A percentile compares a stretch with the other conserved stretches of the same genome.
phyloP scores from a whole-genome alignment of 495 filamentous ascomycete genomes.

The Penicillium argentinense region DNA sequence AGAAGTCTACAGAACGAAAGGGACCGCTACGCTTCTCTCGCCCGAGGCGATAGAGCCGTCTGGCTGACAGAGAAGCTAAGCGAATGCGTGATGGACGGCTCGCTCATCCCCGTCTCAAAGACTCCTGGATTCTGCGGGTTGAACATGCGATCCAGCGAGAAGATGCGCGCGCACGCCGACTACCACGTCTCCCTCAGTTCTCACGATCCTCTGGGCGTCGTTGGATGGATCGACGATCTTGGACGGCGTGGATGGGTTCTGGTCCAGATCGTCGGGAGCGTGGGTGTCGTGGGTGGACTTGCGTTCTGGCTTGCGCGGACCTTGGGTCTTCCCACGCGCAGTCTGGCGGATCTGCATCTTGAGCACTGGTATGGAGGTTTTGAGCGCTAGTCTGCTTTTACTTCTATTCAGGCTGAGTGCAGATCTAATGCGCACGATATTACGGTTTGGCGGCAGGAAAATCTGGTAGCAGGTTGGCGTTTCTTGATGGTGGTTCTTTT shows the following conservation, averaged over 20 bases:
- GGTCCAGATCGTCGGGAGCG: constrained; percentile 74
- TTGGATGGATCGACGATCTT: constrained; percentile 69
- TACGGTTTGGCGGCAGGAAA: too few relatives aligned
- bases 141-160: constrained; percentile 15
- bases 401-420: too few relatives aligned
- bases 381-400: constrained; percentile 21
- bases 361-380: constrained; percentile 26
- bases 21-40: constrained; percentile 69
- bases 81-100: constrained; percentile 74
- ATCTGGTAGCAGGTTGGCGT: constrained; percentile 4
- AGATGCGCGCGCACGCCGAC: constrained; percentile 27
- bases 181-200: constrained; percentile 42
- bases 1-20: constrained; percentile 79
- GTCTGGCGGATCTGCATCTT: constrained; percentile 38
- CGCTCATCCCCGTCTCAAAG: constrained; percentile 53
- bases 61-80: constrained; percentile 77
- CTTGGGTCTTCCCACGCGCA: constrained; percentile 42
- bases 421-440: too few relatives aligned
- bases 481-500: neutral
- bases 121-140: constrained; percentile 35
- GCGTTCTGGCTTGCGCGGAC: constrained; percentile 60
- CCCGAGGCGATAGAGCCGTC: constrained; percentile 68
- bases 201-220: constrained; percentile 74
- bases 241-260: constrained; percentile 64
- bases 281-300: constrained; percentile 73